phyloP scores from a whole-genome alignment of 2,329 filamentous ascomycete species.

The Verticillium zaregamsianum region DNA sequence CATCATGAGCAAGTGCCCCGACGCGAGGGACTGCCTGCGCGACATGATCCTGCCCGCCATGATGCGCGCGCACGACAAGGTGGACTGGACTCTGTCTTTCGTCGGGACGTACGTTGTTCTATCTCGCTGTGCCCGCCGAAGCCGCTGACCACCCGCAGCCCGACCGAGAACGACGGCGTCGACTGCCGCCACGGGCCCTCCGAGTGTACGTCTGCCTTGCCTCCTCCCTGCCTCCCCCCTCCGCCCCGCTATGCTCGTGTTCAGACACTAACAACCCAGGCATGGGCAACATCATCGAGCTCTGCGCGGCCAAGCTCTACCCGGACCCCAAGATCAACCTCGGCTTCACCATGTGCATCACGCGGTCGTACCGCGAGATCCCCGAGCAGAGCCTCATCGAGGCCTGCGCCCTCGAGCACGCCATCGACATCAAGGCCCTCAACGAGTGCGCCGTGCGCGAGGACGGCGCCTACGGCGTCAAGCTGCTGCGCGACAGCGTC shows the following conservation, averaged over 20 bases:
- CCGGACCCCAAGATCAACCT: slow-evolving; percentile 83
- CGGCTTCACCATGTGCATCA: slow-evolving; percentile 90
- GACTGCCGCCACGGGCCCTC: slow-evolving; percentile 83
- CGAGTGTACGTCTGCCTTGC: slow-evolving; percentile 53
- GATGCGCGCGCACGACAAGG: slow-evolving; percentile 75
- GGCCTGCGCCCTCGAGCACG: slow-evolving; percentile 86
- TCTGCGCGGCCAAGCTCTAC: slow-evolving; percentile 81
- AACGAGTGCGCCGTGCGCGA: slow-evolving; percentile 79
- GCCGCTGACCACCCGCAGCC: slow-evolving; percentile 35
- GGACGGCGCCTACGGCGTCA: slow-evolving; percentile 66
- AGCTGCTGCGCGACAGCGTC: slow-evolving; percentile 65
- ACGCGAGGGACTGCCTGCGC: slow-evolving; percentile 78
- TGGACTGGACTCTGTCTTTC: slow-evolving; percentile 86
- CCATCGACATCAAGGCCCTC: slow-evolving; percentile 74
- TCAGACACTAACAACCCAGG: slow-evolving; percentile 29
- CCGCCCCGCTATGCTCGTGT: background rate
- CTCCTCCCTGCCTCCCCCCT: background rate
- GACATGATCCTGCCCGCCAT: slow-evolving; percentile 82
- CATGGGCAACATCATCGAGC: slow-evolving; percentile 89
- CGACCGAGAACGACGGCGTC: slow-evolving; percentile 74
- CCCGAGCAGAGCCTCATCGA: slow-evolving; percentile 75
- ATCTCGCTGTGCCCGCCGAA: background rate
- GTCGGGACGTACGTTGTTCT: slow-evolving; percentile 70
- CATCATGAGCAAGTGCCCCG: slow-evolving; percentile 96
- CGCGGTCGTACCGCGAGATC: slow-evolving; percentile 70